Conservation (phyloP, 768 basidiomycete species). For the Chalciporus chontae region DNA sequence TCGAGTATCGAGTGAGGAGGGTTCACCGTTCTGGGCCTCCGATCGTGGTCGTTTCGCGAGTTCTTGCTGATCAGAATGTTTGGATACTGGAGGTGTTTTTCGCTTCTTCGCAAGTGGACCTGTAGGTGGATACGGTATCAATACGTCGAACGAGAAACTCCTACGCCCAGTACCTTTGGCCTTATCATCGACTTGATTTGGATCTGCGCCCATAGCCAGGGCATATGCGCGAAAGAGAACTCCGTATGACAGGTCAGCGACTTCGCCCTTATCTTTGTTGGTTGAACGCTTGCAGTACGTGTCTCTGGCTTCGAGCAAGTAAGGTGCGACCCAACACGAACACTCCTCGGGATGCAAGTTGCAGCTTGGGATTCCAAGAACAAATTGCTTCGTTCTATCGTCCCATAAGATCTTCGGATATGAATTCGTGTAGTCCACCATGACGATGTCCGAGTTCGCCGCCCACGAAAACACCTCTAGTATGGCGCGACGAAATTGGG, state of each 20-base stretch:
- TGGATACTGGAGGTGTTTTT: neutral
- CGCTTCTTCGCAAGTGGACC: slow-evolving; percentile 5
- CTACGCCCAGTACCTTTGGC: slow-evolving; percentile 2
- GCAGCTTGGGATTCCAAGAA: slow-evolving; percentile 9
- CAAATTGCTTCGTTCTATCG: slow-evolving; percentile 10
- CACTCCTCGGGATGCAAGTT: slow-evolving; percentile 6
- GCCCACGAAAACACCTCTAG: slow-evolving; percentile 10
- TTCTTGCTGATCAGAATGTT: neutral
- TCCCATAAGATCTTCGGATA: slow-evolving; percentile 12
- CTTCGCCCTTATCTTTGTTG: slow-evolving; percentile 5
- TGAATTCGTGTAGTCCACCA: slow-evolving; percentile 15
- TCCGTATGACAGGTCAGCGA: neutral
- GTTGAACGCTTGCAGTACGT: slow-evolving; percentile 6
- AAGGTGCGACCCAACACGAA: slow-evolving; percentile 9
- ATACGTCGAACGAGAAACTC: neutral
- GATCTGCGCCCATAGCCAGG: slow-evolving; percentile 9
- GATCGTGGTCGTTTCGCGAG: neutral
- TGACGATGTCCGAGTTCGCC: slow-evolving; percentile 12
- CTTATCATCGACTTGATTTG: neutral
- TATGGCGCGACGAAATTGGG: slow-evolving; percentile 8
- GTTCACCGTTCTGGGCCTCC: neutral
- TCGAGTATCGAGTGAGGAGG: neutral
- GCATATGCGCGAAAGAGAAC: slow-evolving; percentile 11
- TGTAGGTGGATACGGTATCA: neutral
- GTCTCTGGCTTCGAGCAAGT: slow-evolving; percentile 8